Evolutionary conservation across 495 filamentous ascomycete genomes (phyloP), one percentile per base, ranked within the genome.

Genomic region (Acidomyces sp.): DNA sequence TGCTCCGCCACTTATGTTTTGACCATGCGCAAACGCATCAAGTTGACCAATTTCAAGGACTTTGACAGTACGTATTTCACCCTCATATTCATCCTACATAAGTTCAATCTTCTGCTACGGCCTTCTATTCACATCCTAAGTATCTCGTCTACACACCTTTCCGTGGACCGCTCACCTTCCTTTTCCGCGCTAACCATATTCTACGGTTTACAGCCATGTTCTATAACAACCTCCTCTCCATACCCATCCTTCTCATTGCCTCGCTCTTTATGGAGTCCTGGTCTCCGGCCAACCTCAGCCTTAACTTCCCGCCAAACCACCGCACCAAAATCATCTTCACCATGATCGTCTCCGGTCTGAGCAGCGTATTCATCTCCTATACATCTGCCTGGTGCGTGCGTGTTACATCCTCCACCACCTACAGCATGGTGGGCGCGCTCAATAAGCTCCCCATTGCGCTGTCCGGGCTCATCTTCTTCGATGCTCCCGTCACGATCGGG

Each of bases 11-110:
- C 83, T 17, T 99, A 93, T 52, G 66, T 95, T 24, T 64, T 99
- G 30, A 73, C 79, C 44, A 99, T 95, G 92, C 76, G 88, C 56
- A 99, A 99, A 72, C 76, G 92, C 39, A 96, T 96, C 56, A 96
- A 96, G 76, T 72, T 93, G 67, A 96, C 92, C 62, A 95, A 94
- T 71, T 96, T 99, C 65, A 95, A 94, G 69, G 90, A 99, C 57
- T 95, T 92, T 65, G 90, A 99, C 62, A 93, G 87, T 95, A 74
- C 63, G 88, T 74, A 20, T 19, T 6, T 18, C 7, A 6, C 31
- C 31, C 31, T 6, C 31, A n/a, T n/a, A n/a, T n/a, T n/a, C n/a
- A n/a, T n/a, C n/a, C n/a, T n/a, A n/a, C n/a, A n/a, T n/a, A n/a
- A n/a, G n/a, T n/a, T n/a, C n/a, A n/a, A n/a, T n/a, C n/a, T n/a